Evolutionary conservation across 441 rosid species (phyloP).

Genomic region (Eugenia klotzschiana): DNA sequence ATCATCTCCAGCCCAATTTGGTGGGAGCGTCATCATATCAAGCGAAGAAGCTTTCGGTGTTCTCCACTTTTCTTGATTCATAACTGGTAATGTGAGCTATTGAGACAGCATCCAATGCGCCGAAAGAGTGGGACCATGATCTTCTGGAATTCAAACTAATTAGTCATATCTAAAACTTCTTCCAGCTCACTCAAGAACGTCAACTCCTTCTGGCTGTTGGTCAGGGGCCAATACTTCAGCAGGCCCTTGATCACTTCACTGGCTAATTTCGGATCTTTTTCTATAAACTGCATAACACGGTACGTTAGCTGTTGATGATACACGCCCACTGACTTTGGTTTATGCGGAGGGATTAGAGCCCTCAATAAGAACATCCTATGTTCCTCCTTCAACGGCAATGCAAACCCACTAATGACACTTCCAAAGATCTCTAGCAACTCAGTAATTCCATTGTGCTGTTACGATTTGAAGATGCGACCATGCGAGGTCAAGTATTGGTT

Average conservation of each 20-base stretch:
- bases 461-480: constrained; percentile 64
- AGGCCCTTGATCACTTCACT: constrained; percentile 43
- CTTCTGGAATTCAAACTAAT: constrained; percentile 45
- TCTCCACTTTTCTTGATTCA: no score
- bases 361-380: constrained; percentile 44
- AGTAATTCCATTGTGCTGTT: constrained; percentile 60
- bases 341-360: constrained; percentile 67
- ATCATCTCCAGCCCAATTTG: no score
- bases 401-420: constrained; percentile 65
- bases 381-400: constrained; percentile 66
- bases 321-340: constrained; percentile 51
- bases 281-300: constrained; percentile 56
- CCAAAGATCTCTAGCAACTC: constrained; percentile 73
- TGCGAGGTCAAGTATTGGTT: constrained; percentile 63
- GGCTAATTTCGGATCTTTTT: constrained; percentile 52
- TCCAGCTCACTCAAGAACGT: constrained; percentile 74
- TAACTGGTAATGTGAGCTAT: constrained; percentile 65
- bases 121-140: constrained; percentile 51
- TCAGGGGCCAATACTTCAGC: constrained; percentile 65
- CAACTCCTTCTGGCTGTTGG: constrained; percentile 71
- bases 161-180: constrained; percentile 58
- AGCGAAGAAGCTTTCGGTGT: no score
- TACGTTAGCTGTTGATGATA: constrained; percentile 65
- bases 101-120: constrained; percentile 52
- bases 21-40: no score